Conservation (phyloP, 1,284 basidiomycete species). For the Rhodotorula sp. region DNA sequence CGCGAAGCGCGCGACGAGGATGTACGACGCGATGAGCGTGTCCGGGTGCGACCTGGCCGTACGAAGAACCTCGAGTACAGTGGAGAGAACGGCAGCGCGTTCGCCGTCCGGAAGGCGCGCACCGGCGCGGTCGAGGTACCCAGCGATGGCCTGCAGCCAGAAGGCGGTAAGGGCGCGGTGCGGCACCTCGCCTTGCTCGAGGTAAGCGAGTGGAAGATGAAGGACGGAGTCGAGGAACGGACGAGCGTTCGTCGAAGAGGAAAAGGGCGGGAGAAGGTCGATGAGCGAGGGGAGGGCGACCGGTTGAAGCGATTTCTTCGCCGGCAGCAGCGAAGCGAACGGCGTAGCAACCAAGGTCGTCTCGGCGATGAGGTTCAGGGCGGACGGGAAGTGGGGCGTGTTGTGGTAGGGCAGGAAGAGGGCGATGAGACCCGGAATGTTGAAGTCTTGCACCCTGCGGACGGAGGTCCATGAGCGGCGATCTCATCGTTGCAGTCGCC, state of each 20-base stretch:
- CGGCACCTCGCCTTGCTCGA: conserved; percentile 45
- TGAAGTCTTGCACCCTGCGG: conserved; percentile 86
- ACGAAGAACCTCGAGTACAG: conserved; percentile 45
- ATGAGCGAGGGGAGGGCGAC: conserved; percentile 69
- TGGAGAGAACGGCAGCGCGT: conserved; percentile 50
- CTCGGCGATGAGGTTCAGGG: conserved; percentile 27
- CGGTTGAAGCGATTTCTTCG: conserved; percentile 70
- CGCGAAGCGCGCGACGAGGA: conserved; percentile 67
- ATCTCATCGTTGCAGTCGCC: no score
- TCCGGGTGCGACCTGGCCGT: conserved; percentile 31
- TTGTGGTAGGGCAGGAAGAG: conserved; percentile 94
- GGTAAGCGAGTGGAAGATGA: conserved; percentile 37
- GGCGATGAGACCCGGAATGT: conserved; percentile 73
- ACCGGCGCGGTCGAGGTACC: conserved; percentile 64
- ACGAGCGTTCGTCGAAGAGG: conserved; percentile 52
- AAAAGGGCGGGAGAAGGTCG: conserved; percentile 63
- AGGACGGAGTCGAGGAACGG: conserved; percentile 36
- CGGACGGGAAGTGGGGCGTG: conserved; percentile 74
- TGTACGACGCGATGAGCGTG: conserved; percentile 59
- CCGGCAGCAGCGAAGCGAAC: conserved; percentile 59
- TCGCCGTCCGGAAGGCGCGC: conserved; percentile 41
- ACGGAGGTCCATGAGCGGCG: no score
- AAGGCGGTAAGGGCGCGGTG: conserved; percentile 81
- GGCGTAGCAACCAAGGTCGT: conserved; percentile 49
- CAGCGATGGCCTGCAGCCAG: conserved; percentile 77